These are phyloP conservation scores for Eucalyptus pumila DNA, from an alignment of 345 rosid genomes.

Conservation along the genomic window DNA sequence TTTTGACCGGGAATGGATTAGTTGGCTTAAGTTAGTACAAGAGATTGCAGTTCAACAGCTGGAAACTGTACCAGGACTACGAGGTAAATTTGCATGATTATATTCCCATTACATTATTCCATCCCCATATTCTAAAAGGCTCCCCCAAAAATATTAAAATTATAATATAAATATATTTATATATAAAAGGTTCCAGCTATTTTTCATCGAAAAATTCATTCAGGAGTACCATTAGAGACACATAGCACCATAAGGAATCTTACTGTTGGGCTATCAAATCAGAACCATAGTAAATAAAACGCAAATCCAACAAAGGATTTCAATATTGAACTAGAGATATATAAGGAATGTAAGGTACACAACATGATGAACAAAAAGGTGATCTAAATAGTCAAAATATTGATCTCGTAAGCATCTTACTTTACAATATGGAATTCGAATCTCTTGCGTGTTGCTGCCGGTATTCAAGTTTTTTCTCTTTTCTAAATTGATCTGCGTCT, in stretches of 20 bases:
- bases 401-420: neutral
- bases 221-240: neutral
- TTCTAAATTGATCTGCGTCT: neutral
- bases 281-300: neutral
- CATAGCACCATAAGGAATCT: neutral
- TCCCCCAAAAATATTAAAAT: neutral
- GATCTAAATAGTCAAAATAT: neutral
- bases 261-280: neutral
- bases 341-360: neutral
- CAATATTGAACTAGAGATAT: neutral
- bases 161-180: neutral
- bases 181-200: neutral
- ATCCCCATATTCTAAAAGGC: neutral
- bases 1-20: conserved; percentile 10
- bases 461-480: neutral
- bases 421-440: neutral
- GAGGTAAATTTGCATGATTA: neutral
- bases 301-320: neutral
- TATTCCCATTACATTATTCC: neutral
- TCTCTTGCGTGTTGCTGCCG: neutral
- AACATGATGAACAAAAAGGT: neutral
- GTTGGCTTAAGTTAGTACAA: neutral
- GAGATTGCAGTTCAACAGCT: neutral
- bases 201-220: neutral
- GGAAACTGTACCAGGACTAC: neutral